Base-by-base conservation (phyloP, 2,329 filamentous ascomycete genomes). In the Aspergillus niger region DNA sequence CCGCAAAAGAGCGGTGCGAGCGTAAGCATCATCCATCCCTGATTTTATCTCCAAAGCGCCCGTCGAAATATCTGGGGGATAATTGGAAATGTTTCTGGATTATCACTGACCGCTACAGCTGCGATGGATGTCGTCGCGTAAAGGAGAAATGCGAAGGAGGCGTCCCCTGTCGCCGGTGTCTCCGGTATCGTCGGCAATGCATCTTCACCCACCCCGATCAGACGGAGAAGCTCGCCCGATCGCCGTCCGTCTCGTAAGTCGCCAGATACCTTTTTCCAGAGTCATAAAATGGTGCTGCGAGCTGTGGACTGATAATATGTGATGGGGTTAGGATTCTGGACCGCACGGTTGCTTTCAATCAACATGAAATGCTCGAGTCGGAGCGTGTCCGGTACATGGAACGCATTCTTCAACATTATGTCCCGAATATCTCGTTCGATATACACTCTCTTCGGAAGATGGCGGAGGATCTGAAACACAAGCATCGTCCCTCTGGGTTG, bases 101-200 rank as follows among this genome's bases (percentile, higher is more conserved):
- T 0, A 2, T 28, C 11, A 13, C 10, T 32, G 32, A 32, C 54
- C 11, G 39, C n/a, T 55, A 36, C 59, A 85, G 83, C 60, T 85
- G 83, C 67, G 82, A 84, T 67, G 80, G 80, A 55, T 85, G 82
- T 69, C 81, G 83, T 60, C 77, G 82, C 63, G 78, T 82, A 59
- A 85, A 85, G 67, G 83, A 85, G 69, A 84, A 84, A 72, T 85
- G 83, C 66, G 82, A 85, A 65, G 83, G 83, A 50, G 83, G 82
- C 53, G 76, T 83, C 17, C 83, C 83, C 2, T 85, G 83, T 67
- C 80, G 81, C 50, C 74, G 83, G 57, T 85, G 83, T 67, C 75
- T 79, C 59, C 81, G 81, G 60, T 79, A 84, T 64, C 79, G 79
- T 60, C 79, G 82, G 47, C 78, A 79, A 65, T 85, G 83, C 69